These are phyloP conservation scores for Oryza officinalis DNA, from an alignment of 176 grass and related monocot species.

Conservation along the genomic window DNA sequence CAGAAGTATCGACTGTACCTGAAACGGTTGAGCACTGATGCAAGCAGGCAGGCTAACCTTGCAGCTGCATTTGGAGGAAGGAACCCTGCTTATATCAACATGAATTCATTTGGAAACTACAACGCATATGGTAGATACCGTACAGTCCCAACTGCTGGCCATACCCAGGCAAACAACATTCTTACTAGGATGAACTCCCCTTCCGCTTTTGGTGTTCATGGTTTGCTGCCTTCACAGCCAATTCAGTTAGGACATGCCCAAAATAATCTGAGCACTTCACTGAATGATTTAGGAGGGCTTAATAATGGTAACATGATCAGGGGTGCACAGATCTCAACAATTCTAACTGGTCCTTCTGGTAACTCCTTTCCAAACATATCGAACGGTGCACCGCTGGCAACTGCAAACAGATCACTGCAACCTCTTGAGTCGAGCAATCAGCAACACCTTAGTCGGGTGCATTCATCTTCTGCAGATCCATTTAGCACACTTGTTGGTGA, in stretches of 20 bases:
- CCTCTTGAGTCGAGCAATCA: slow-evolving; percentile 46
- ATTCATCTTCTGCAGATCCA: slow-evolving; percentile 44
- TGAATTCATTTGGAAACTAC: slow-evolving; percentile 68
- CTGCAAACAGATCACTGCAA: slow-evolving; percentile 35
- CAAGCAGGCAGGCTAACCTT: slow-evolving; percentile 60
- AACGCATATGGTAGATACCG: slow-evolving; percentile 60
- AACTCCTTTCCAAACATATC: slow-evolving; percentile 51
- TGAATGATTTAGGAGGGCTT: slow-evolving; percentile 43
- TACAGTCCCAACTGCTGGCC: slow-evolving; percentile 33
- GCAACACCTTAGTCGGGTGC: slow-evolving; percentile 40
- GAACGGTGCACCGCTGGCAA: slow-evolving; percentile 35
- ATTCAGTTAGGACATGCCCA: slow-evolving; percentile 44
- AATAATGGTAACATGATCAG: slow-evolving; percentile 46
- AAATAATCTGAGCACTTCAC: slow-evolving; percentile 42
- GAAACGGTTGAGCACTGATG: slow-evolving; percentile 67
- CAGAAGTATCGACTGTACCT: slow-evolving; percentile 95
- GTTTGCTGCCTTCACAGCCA: slow-evolving; percentile 54
- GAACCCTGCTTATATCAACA: slow-evolving; percentile 56
- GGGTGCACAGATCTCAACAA: slow-evolving; percentile 44
- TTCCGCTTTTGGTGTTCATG: slow-evolving; percentile 53
- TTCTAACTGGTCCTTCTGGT: slow-evolving; percentile 39
- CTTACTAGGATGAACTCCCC: slow-evolving; percentile 60
- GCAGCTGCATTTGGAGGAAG: slow-evolving; percentile 60
- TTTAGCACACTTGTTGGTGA: slow-evolving; percentile 44
- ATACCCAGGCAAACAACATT: slow-evolving; percentile 52